phyloP scores from a whole-genome alignment of 176 grass and related monocot genomes.

The Cenchrus americanus region DNA sequence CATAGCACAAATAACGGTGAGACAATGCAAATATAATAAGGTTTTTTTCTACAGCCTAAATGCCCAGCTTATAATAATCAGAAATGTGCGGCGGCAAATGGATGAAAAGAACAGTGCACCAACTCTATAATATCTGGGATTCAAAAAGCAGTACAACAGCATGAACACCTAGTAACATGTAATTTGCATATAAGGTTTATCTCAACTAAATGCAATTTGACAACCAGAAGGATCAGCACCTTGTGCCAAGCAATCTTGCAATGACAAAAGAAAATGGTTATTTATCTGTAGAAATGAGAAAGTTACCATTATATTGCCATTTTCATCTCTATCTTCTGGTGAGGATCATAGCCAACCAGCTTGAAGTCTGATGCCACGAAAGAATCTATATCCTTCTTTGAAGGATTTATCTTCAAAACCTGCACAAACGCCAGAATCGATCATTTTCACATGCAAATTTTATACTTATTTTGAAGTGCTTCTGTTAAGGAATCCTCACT shows the following conservation, averaged over 20 bases:
- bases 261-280: not conserved
- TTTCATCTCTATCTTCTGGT: slow-evolving; percentile 96
- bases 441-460: not conserved
- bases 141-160: too few species aligned
- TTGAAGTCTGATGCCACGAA: slow-evolving; percentile 81
- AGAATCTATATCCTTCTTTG: slow-evolving; percentile 85
- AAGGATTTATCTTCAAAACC: slow-evolving; percentile 79
- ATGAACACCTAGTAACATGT: not conserved
- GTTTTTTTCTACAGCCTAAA: not conserved
- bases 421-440: slow-evolving; percentile 35
- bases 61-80: not conserved
- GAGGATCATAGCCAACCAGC: slow-evolving; percentile 79
- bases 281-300: not conserved
- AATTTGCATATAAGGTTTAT: not conserved
- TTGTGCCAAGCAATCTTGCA: not conserved
- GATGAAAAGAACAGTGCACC: not conserved
- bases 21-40: not conserved
- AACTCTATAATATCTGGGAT: too few species aligned
- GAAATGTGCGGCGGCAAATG: not conserved
- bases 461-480: not conserved
- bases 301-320: slow-evolving; percentile 64
- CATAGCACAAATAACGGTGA: not conserved
- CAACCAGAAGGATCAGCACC: too few species aligned
- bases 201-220: not conserved
- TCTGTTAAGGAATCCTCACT: slow-evolving; percentile 48